Conservation (phyloP, 116 monocot species). For the Posidonia oceanica region DNA sequence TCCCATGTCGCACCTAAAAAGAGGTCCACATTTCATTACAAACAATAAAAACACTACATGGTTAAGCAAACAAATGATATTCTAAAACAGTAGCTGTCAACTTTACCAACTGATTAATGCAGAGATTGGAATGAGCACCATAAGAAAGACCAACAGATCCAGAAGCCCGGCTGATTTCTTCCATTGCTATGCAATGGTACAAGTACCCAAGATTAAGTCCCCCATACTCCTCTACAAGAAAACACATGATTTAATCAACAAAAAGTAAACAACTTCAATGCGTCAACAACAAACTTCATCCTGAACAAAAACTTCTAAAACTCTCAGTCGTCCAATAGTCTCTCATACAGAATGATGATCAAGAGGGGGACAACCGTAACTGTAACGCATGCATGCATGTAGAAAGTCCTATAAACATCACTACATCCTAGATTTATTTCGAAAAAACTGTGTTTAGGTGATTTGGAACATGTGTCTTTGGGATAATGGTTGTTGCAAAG, state of each 20-base stretch:
- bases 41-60: background rate
- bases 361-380: no score
- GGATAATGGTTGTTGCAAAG: no score
- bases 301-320: no score
- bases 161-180: constrained; percentile 93
- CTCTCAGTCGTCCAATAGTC: no score
- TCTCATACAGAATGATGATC: no score
- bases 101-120: constrained; percentile 93
- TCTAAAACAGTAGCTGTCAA: background rate
- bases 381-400: no score
- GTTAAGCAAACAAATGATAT: background rate
- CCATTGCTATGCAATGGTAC: constrained; percentile 98
- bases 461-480: no score
- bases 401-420: no score
- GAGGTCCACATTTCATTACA: background rate
- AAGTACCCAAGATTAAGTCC: constrained; percentile 92
- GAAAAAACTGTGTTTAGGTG: no score
- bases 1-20: constrained; percentile 74
- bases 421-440: no score
- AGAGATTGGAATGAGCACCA: constrained; percentile 98
- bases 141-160: constrained; percentile 95
- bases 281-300: no score
- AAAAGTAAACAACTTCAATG: no score
- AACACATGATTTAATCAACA: constrained; percentile 1
- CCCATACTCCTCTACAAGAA: constrained; percentile 75